A percentile compares a stretch with the other conserved stretches of the same genome.
Conservation (phyloP, 192 early-diverging fungal genomes). For the Obelidium mucronatum region DNA sequence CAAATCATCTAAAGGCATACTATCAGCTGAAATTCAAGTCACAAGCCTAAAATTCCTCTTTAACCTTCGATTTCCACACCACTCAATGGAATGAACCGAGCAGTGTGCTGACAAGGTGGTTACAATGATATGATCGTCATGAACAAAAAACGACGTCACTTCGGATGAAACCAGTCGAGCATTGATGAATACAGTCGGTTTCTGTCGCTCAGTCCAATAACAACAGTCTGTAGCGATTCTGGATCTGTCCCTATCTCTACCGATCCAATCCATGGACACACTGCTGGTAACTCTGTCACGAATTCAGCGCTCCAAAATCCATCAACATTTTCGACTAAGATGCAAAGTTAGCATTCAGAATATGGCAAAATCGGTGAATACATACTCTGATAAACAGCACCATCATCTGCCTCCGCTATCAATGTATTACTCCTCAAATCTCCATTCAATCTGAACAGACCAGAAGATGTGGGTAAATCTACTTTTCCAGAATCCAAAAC, state of each 20-base stretch:
- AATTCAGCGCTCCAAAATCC: neutral
- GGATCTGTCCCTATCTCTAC: conserved; percentile 10
- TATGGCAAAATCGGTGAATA: neutral
- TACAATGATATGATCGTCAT: conserved; percentile 81
- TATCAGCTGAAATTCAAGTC: neutral
- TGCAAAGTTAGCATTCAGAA: conserved; percentile 45
- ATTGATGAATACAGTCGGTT: conserved; percentile 88
- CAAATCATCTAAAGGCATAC: conserved; percentile 23
- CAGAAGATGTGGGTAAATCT: neutral
- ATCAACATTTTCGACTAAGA: neutral
- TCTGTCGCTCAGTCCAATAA: conserved; percentile 79
- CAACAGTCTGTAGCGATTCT: conserved; percentile 32
- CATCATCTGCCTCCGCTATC: conserved; percentile 28
- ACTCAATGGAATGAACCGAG: conserved; percentile 73
- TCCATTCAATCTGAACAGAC: conserved; percentile 18
- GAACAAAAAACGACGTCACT: conserved; percentile 87
- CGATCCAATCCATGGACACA: conserved; percentile 66
- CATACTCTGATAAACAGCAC: conserved; percentile 16
- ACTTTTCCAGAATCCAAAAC: neutral
- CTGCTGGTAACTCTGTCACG: conserved; percentile 27
- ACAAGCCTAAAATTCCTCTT: neutral
- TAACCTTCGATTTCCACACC: conserved; percentile 6
- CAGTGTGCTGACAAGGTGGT: conserved; percentile 84
- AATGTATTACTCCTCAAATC: conserved; percentile 18
- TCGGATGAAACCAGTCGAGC: conserved; percentile 72